These are phyloP conservation scores for Scutellaria minor DNA, from an alignment of 257 asterid genomes.

Conservation along the genomic window DNA sequence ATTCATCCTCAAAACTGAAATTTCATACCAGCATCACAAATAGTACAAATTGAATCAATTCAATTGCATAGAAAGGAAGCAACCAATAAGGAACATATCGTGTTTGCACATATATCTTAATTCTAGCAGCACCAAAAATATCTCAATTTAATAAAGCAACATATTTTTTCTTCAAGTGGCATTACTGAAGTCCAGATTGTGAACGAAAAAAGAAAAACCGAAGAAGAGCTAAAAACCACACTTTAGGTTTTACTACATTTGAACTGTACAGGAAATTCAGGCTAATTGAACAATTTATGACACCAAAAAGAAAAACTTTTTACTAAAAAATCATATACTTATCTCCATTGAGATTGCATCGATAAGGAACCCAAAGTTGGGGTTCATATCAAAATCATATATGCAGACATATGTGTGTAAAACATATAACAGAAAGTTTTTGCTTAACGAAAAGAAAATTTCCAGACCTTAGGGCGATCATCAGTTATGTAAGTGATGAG, in stretches of 20 bases:
- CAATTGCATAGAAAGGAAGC: slow-evolving; percentile 16
- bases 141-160: slow-evolving; percentile 17
- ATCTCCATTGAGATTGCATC: too few species aligned
- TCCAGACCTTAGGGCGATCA: slow-evolving; percentile 63
- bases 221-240: not conserved
- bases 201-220: not conserved
- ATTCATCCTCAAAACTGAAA: slow-evolving; percentile 1
- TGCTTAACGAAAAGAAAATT: not conserved
- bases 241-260: not conserved
- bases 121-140: not conserved
- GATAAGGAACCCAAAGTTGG: too few species aligned
- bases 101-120: not conserved
- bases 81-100: not conserved
- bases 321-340: too few species aligned
- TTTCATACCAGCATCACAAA: not conserved
- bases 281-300: too few species aligned
- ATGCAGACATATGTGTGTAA: not conserved
- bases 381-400: too few species aligned
- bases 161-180: not conserved
- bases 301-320: too few species aligned
- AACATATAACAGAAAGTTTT: not conserved
- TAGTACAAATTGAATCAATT: not conserved
- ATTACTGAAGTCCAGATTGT: not conserved
- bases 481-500: slow-evolving; percentile 58
- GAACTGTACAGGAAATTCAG: not conserved